Percentiles rank a stretch among this genome's conserved stretches.
Conservation (phyloP, 495 filamentous ascomycete species). For the Aspergillus homomorphus region DNA sequence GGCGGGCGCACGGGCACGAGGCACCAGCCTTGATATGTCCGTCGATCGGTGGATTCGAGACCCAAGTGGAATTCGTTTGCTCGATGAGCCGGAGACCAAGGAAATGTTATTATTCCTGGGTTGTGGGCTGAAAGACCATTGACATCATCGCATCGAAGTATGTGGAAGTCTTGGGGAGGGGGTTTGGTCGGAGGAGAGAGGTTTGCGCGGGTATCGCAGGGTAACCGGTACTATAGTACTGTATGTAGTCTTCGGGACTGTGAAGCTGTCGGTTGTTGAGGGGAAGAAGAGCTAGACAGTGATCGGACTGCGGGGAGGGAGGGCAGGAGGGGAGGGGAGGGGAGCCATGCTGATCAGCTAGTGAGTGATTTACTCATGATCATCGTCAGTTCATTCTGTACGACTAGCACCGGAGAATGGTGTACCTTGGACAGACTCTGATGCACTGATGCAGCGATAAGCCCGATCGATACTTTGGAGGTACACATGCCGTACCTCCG, state of each 20-base stretch:
- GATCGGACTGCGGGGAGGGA: not conserved
- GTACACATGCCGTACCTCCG: not conserved
- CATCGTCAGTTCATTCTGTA: not conserved
- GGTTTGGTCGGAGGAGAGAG: too few relatives aligned
- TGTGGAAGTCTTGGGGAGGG: not conserved
- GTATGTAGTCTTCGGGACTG: too few relatives aligned
- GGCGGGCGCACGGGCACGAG: conserved; percentile 14
- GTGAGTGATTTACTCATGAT: not conserved
- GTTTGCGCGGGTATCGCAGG: not conserved
- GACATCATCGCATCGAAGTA: not conserved
- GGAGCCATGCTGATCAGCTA: not conserved
- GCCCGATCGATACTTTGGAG: not conserved
- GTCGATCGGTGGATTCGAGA: conserved; percentile 10
- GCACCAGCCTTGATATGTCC: conserved; percentile 13
- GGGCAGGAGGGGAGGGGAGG: not conserved
- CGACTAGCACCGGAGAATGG: not conserved
- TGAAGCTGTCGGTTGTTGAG: too few relatives aligned
- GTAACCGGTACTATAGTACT: too few relatives aligned
- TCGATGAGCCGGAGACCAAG: not conserved
- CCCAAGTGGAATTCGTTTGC: conserved; percentile 11
- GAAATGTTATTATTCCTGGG: not conserved
- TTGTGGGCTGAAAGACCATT: not conserved
- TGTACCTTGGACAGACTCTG: not conserved
- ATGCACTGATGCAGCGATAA: too few relatives aligned
- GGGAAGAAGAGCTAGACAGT: too few relatives aligned